Conservation (phyloP, 306 rosid species). For the Prunus mira region DNA sequence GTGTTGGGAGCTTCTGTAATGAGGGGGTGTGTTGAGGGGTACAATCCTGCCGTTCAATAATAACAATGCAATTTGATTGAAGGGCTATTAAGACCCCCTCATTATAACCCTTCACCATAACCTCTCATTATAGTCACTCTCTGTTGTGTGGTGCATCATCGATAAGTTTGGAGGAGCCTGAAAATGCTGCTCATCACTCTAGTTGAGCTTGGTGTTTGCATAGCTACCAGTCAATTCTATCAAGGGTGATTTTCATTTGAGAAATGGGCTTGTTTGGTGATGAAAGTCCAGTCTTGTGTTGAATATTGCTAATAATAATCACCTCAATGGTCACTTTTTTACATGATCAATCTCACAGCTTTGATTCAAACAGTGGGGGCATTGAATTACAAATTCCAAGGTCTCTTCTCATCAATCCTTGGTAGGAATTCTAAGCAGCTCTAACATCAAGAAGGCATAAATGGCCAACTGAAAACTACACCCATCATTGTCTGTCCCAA, state of each 20-base stretch:
- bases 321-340: not conserved
- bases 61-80: no score
- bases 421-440: conserved; percentile 23
- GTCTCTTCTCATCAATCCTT: not conserved
- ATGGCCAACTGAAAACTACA: not conserved
- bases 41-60: no score
- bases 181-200: not conserved
- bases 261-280: not conserved
- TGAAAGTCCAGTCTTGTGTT: not conserved
- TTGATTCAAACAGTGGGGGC: not conserved
- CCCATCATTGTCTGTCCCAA: not conserved
- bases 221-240: not conserved
- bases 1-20: no score
- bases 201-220: not conserved
- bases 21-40: no score
- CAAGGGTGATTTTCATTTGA: not conserved
- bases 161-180: not conserved
- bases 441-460: conserved; percentile 8
- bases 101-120: no score
- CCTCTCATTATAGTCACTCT: no score
- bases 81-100: no score
- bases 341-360: not conserved
- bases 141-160: no score
- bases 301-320: not conserved
- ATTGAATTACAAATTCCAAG: conserved; percentile 15